Evolutionary conservation across 345 rosid genomes (phyloP).

Genomic region (Firmiana major): DNA sequence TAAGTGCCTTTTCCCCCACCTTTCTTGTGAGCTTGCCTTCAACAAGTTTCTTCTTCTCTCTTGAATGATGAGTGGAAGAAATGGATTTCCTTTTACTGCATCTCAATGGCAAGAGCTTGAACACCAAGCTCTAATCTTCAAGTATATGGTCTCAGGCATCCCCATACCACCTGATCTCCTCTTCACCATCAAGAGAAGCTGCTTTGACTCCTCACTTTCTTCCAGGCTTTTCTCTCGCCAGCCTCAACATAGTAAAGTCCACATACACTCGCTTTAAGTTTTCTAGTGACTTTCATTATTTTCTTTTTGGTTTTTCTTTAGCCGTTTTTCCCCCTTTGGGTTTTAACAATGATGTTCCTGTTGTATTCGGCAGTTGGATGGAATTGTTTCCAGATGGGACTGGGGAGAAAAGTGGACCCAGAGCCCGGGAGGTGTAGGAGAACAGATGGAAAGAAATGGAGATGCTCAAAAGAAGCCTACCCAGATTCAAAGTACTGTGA

Average conservation of each 20-base stretch:
- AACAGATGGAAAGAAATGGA: slow-evolving; percentile 91
- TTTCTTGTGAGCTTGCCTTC: background rate
- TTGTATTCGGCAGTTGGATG: slow-evolving; percentile 15
- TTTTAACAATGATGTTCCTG: background rate
- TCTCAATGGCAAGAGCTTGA: slow-evolving; percentile 86
- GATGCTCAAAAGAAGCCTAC: slow-evolving; percentile 87
- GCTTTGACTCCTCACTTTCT: slow-evolving; percentile 24
- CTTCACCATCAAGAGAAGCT: slow-evolving; percentile 50
- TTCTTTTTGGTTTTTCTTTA: background rate
- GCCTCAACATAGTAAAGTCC: slow-evolving; percentile 25
- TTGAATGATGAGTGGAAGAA: slow-evolving; percentile 15
- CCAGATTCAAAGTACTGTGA: slow-evolving; percentile 88
- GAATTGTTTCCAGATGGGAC: slow-evolving; percentile 16
- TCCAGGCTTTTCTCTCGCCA: slow-evolving; percentile 36
- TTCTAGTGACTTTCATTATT: background rate
- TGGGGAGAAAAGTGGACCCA: slow-evolving; percentile 72
- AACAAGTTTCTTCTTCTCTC: background rate
- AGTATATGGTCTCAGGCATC: slow-evolving; percentile 66
- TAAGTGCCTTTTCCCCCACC: background rate
- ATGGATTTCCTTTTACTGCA: slow-evolving; percentile 36
- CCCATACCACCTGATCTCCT: slow-evolving; percentile 74
- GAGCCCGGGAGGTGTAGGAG: slow-evolving; percentile 88
- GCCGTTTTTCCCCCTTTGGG: background rate
- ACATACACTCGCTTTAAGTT: background rate
- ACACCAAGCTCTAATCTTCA: slow-evolving; percentile 84